Percentiles rank a stretch among this genome's conserved stretches.
Conservation (phyloP, 2,329 filamentous ascomycete genomes). For the Monilinia laxa region DNA sequence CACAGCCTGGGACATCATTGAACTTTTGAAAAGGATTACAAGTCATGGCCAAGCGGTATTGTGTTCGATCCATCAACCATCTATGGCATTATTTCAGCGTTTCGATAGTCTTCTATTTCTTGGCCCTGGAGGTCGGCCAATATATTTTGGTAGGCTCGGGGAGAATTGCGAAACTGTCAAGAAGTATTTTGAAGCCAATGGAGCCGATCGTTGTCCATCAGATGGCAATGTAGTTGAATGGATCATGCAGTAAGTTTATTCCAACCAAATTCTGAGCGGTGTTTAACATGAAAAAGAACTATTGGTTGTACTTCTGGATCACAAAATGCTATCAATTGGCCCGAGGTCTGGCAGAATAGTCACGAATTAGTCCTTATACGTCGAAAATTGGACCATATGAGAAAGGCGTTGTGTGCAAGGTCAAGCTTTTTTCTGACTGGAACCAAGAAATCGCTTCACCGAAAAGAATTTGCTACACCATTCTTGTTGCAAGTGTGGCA, state of each 20-base stretch:
- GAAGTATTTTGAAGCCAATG: conserved; percentile 72
- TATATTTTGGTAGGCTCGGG: conserved; percentile 81
- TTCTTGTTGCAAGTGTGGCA: conserved; percentile 52
- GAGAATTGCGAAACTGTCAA: conserved; percentile 66
- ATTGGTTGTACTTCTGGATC: conserved; percentile 60
- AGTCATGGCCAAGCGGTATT: conserved; percentile 87
- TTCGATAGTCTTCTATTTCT: conserved; percentile 81
- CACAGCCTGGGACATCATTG: conserved; percentile 87
- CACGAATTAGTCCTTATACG: conserved; percentile 44
- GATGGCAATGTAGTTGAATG: conserved; percentile 81
- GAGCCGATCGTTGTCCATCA: conserved; percentile 60
- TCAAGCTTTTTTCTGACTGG: conserved; percentile 26
- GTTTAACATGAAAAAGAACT: conserved; percentile 33
- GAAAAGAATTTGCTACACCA: conserved; percentile 64
- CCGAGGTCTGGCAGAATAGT: conserved; percentile 58
- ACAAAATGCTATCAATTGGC: conserved; percentile 61
- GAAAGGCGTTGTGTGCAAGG: conserved; percentile 40
- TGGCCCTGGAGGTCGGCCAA: conserved; percentile 69
- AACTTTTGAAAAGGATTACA: conserved; percentile 83
- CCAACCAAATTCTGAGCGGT: not conserved
- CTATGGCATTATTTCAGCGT: conserved; percentile 86
- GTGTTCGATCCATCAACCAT: conserved; percentile 93
- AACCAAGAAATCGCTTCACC: conserved; percentile 46
- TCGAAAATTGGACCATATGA: conserved; percentile 54
- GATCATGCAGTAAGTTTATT: conserved; percentile 55